phyloP scores from a whole-genome alignment of 257 asterid species.

The Verbena officinalis region DNA sequence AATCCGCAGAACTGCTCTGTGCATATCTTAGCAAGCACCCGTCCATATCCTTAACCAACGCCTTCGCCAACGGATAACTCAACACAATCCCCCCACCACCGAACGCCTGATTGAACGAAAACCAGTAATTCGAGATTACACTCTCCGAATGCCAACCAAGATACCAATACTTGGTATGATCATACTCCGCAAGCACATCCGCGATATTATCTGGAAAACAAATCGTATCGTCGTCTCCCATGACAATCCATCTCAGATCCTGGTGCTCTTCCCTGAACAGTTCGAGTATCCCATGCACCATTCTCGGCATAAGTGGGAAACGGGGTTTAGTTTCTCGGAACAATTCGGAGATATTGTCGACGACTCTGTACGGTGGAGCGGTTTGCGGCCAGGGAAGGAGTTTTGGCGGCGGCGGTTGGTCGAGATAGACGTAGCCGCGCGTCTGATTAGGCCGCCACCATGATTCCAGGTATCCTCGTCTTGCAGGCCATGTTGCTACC shows the following conservation, averaged over 20 bases:
- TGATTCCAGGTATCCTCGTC: conserved; percentile 53
- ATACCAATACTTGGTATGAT: conserved; percentile 52
- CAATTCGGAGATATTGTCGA: conserved; percentile 36
- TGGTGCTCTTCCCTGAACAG: conserved; percentile 44
- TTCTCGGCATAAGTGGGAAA: conserved; percentile 49
- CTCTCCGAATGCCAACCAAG: conserved; percentile 66
- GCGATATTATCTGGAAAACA: conserved; percentile 58
- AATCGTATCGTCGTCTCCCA: conserved; percentile 69
- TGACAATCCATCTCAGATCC: conserved; percentile 55
- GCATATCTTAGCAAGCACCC: conserved; percentile 54
- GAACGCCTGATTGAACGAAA: conserved; percentile 59
- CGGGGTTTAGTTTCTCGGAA: conserved; percentile 37
- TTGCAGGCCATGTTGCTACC: conserved; percentile 46
- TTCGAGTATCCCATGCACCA: conserved; percentile 60
- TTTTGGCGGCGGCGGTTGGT: conserved; percentile 43
- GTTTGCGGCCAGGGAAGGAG: conserved; percentile 64
- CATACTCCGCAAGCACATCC: conserved; percentile 48
- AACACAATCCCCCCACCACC: conserved; percentile 68
- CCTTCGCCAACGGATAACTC: conserved; percentile 58
- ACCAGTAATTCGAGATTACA: conserved; percentile 52
- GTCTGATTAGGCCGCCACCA: conserved; percentile 72
- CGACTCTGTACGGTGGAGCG: conserved; percentile 56
- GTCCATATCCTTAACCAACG: conserved; percentile 52
- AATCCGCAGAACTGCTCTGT: conserved; percentile 45
- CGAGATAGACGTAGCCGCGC: conserved; percentile 55